A percentile compares a stretch with the other conserved stretches of the same genome.
These are phyloP conservation scores for Aegilops umbellulata DNA, from an alignment of 176 grass and related monocot species.

Conservation along the genomic window DNA sequence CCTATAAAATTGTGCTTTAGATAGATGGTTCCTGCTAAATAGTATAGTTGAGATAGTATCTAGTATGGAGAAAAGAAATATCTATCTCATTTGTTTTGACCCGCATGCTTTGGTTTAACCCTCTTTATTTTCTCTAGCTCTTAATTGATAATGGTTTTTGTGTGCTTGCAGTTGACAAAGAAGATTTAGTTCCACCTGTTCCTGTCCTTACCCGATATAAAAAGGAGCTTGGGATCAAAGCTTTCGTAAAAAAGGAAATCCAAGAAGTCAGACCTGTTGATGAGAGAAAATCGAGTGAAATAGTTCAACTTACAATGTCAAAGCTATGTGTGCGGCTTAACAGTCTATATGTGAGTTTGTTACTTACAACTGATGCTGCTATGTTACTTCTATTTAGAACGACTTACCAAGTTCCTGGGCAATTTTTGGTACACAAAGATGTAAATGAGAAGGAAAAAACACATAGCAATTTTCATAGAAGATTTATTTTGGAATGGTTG, in stretches of 20 bases:
- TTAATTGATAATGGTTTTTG: not conserved
- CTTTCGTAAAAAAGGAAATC: conserved; percentile 86
- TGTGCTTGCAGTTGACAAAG: conserved; percentile 73
- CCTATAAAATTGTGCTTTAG: conserved; percentile 10
- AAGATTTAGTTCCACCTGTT: conserved; percentile 85
- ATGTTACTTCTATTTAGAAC: conserved; percentile 1
- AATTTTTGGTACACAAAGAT: conserved; percentile 12
- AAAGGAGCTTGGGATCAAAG: conserved; percentile 89
- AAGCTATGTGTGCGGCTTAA: conserved; percentile 96
- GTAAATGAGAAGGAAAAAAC: conserved; percentile 5
- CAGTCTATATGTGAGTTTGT: conserved; percentile 88
- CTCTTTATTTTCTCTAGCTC: conserved; percentile 16
- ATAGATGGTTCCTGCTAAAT: conserved; percentile 3
- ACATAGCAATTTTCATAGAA: not conserved
- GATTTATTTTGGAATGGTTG: conserved; percentile 7
- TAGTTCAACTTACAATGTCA: conserved; percentile 68
- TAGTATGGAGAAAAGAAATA: conserved; percentile 16
- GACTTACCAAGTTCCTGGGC: conserved; percentile 2
- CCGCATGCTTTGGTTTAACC: not conserved
- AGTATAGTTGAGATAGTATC: conserved; percentile 15
- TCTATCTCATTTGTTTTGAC: not conserved
- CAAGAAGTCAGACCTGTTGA: conserved; percentile 65
- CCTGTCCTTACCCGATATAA: conserved; percentile 95
- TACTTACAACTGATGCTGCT: conserved; percentile 22
- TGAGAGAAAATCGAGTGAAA: conserved; percentile 79